Evolutionary conservation across 306 rosid species (phyloP).

Genomic region (Rosa lucieae): DNA sequence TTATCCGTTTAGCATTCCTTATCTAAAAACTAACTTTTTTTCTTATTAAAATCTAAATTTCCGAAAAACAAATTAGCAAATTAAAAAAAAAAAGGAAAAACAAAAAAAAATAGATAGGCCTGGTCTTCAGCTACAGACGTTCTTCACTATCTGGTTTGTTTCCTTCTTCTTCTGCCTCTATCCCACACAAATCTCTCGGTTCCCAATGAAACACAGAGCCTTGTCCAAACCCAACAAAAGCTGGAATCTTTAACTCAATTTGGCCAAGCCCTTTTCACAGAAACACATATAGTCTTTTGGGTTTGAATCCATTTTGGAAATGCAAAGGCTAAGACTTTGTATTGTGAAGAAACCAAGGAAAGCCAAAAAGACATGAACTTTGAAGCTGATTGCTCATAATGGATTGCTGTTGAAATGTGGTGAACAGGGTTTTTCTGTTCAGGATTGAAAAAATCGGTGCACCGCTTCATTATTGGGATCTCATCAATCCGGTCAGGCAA

Average conservation of each 20-base stretch:
- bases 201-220: slow-evolving; percentile 29
- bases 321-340: not conserved
- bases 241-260: slow-evolving; percentile 25
- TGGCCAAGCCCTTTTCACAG: not conserved
- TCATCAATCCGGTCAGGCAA: slow-evolving; percentile 9
- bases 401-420: slow-evolving; percentile 22
- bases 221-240: slow-evolving; percentile 25
- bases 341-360: not conserved
- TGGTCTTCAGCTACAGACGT: slow-evolving; percentile 10
- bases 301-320: slow-evolving; percentile 15
- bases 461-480: slow-evolving; percentile 34
- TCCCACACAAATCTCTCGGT: slow-evolving; percentile 58
- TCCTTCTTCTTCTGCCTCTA: slow-evolving; percentile 40
- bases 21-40: slow-evolving; percentile 18
- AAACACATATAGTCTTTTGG: not conserved
- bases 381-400: slow-evolving; percentile 20
- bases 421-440: slow-evolving; percentile 24
- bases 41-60: not conserved
- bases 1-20: slow-evolving; percentile 50
- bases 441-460: slow-evolving; percentile 17
- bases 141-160: slow-evolving; percentile 25
- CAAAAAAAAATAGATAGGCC: slow-evolving; percentile 23
- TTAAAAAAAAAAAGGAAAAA: not conserved
- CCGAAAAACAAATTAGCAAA: not conserved
- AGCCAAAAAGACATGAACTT: not conserved